Evolutionary conservation across 345 rosid species (phyloP), one percentile per base, ranked within the genome.

Genomic region (Iberis pinnata): DNA sequence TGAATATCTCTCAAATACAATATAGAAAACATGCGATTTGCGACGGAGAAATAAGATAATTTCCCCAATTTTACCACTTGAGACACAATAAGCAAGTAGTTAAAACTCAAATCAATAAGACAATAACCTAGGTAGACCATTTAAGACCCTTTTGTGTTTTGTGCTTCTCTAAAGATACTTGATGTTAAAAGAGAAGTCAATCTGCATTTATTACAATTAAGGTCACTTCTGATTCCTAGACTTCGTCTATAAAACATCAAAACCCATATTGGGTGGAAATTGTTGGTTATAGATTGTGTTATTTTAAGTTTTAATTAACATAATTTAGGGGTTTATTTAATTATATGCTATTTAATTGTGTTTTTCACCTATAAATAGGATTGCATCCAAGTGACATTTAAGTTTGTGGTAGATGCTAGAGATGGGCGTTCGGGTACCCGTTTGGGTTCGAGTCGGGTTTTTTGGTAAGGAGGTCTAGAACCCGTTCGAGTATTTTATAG

Each of bases 81-180:
- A 38, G 18, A 22, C 33, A 25, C 17, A 17, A 7, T 25, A 29
- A 5, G 39, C 16, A 33, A 42, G 29, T 29, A 7, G 33, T 29
- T 2, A 29, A 39, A 5, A 31, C 39, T 49, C 12, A 18, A 65
- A 51, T n/a, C n/a, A n/a, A 29, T 43, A n/a, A n/a, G n/a, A n/a
- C 60, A 51, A 66, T 54, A 66, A 66, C 58, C 65, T 66, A 58
- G 49, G 22, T 51, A 49, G 70, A 58, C 60, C 43, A 37, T 43
- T 6, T 25, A 58, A 66, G 65, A 58, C 37, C 42, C 53, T 58
- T 49, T 56, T 48, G 51, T 16, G 43, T n/a, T 29, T 33, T 51
- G 54, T 53, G 54, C 5, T 37, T 37, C 32, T 36, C 64, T 50
- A 58, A 42, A 41, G 17, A 32, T 32, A 41, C 33, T 32, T n/a